phyloP scores from a whole-genome alignment of 2,329 filamentous ascomycete genomes.

The Cercospora janseana region DNA sequence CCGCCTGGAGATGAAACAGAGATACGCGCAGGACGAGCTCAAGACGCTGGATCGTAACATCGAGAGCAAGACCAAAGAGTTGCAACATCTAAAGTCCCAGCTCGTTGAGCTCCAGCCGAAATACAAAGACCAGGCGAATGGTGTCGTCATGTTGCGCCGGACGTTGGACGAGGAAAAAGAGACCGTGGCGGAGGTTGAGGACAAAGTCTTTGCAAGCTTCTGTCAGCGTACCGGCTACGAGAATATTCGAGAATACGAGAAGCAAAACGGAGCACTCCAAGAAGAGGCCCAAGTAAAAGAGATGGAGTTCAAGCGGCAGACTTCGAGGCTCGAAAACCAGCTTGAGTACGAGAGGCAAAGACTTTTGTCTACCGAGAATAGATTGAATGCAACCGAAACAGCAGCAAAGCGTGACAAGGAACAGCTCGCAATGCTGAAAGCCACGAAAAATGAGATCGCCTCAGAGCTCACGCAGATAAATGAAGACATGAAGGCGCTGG shows the following conservation, averaged over 20 bases:
- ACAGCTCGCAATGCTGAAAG: constrained; percentile 67
- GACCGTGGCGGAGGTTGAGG: constrained; percentile 77
- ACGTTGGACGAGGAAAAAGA: constrained; percentile 57
- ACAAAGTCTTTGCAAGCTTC: constrained; percentile 81
- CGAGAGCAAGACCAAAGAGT: constrained; percentile 76
- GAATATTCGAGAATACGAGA: constrained; percentile 89
- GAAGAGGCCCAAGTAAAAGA: constrained; percentile 86
- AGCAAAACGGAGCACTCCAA: constrained; percentile 86
- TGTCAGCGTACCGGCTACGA: constrained; percentile 82
- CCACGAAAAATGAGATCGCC: constrained; percentile 72
- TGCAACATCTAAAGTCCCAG: constrained; percentile 70
- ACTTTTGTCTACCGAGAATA: constrained; percentile 65
- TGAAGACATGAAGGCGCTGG: constrained; percentile 73
- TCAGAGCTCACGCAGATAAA: constrained; percentile 68
- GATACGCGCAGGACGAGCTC: constrained; percentile 71
- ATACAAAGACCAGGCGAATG: constrained; percentile 67
- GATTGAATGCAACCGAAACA: constrained; percentile 67
- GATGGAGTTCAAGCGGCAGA: constrained; percentile 79
- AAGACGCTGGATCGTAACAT: constrained; percentile 78
- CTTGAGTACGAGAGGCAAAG: constrained; percentile 67
- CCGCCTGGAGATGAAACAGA: constrained; percentile 73
- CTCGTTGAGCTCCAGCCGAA: constrained; percentile 75
- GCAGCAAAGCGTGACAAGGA: constrained; percentile 64
- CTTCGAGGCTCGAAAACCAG: constrained; percentile 60
- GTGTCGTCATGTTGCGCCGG: constrained; percentile 62